A percentile compares a stretch with the other conserved stretches of the same genome.
Conservation (phyloP, 768 basidiomycete species). For the Leccinum boreale region DNA sequence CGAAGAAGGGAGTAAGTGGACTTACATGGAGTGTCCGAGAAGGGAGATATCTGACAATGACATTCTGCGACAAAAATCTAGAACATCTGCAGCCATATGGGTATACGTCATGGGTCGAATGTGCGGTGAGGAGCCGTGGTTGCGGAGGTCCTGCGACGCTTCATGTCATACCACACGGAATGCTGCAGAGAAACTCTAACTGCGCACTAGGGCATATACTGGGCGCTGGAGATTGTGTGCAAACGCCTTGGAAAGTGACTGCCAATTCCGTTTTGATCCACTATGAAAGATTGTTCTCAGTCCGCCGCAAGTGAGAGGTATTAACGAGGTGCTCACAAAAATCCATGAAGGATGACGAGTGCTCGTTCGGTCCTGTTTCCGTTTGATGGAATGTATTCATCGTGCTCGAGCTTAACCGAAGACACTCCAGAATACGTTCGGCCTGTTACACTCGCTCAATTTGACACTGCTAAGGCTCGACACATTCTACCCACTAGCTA, state of each 20-base stretch:
- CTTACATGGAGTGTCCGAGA: constrained; percentile 89
- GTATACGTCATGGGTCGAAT: constrained; percentile 67
- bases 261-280: constrained; percentile 90
- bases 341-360: constrained; percentile 59
- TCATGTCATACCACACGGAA: background rate
- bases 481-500: constrained; percentile 2
- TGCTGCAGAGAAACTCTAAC: background rate
- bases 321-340: constrained; percentile 45
- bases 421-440: constrained; percentile 14
- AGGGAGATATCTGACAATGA: constrained; percentile 62
- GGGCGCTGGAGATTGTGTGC: constrained; percentile 59
- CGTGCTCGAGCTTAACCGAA: constrained; percentile 31
- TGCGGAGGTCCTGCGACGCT: constrained; percentile 69
- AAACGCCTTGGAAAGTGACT: constrained; percentile 74
- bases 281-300: constrained; percentile 35
- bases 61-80: constrained; percentile 58
- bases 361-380: constrained; percentile 37
- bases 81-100: constrained; percentile 77
- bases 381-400: constrained; percentile 27
- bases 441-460: constrained; percentile 19
- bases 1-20: constrained; percentile 2
- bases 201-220: constrained; percentile 67
- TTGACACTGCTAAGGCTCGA: background rate
- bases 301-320: background rate
- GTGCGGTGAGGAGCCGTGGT: constrained; percentile 84